Conservation (phyloP, 345 rosid genomes). For the Syzygium aqueum region DNA sequence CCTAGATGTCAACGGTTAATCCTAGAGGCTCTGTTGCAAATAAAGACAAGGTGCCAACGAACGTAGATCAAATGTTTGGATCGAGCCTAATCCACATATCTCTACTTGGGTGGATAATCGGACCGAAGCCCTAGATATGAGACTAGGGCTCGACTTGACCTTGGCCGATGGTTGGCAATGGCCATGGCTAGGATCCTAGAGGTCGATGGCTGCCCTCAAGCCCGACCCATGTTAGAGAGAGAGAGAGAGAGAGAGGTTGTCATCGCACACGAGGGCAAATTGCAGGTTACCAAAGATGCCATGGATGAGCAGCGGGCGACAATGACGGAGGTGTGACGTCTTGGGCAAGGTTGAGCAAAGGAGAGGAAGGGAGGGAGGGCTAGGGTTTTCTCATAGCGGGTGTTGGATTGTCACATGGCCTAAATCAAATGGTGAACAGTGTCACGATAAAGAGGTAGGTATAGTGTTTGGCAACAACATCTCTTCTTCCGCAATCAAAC, state of each 20-base stretch:
- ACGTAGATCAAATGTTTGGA: neutral
- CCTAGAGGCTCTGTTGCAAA: fast-evolving
- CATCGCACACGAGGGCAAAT: neutral
- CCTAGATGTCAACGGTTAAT: neutral
- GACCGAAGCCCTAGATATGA: neutral
- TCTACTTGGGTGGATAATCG: neutral
- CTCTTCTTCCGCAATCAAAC: neutral
- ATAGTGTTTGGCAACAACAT: neutral
- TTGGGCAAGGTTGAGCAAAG: neutral
- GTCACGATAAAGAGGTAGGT: neutral
- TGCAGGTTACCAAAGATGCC: neutral
- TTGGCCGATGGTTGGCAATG: neutral
- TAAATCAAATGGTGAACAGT: neutral
- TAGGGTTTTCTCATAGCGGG: neutral
- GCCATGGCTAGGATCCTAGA: neutral
- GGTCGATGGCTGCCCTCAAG: neutral
- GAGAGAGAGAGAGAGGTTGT: neutral
- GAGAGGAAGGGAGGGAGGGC: neutral
- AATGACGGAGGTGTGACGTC: neutral
- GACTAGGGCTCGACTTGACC: neutral
- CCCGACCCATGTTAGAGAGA: neutral
- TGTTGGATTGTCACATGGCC: neutral
- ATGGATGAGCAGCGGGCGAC: neutral
- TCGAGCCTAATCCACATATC: neutral
- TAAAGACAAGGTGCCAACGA: neutral